Conservation (phyloP, 2,329 filamentous ascomycete genomes). For the Blumeriella jaapii region DNA sequence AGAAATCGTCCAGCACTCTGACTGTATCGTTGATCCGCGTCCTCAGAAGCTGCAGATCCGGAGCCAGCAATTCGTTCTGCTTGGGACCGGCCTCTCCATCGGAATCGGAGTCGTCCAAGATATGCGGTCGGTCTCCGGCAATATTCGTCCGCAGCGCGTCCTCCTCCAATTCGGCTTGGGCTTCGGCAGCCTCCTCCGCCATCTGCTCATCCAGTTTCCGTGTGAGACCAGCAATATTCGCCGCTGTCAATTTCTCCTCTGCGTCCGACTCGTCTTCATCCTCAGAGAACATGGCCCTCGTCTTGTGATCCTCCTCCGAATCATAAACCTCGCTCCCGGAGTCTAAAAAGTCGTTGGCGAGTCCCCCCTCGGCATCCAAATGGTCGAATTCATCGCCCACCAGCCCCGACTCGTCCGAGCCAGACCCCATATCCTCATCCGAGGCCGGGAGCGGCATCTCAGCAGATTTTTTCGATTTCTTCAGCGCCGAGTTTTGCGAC, state of each 20-base stretch:
- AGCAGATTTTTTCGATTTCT: slow-evolving; percentile 28
- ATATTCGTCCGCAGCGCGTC: slow-evolving; percentile 90
- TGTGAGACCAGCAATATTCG: slow-evolving; percentile 89
- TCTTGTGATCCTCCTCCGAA: slow-evolving; percentile 44
- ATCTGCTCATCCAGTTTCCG: slow-evolving; percentile 69
- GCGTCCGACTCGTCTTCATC: slow-evolving; percentile 82
- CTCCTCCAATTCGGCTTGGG: slow-evolving; percentile 76
- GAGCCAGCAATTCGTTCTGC: slow-evolving; percentile 57
- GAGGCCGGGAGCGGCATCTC: slow-evolving; percentile 33
- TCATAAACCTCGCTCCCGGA: slow-evolving; percentile 30
- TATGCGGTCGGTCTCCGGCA: slow-evolving; percentile 57
- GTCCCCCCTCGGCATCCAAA: slow-evolving; percentile 25
- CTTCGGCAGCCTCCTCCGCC: slow-evolving; percentile 70
- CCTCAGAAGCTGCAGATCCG: slow-evolving; percentile 80
- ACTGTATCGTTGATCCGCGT: slow-evolving; percentile 88
- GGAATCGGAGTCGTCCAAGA: slow-evolving; percentile 47
- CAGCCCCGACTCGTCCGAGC: slow-evolving; percentile 36
- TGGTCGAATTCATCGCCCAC: slow-evolving; percentile 34
- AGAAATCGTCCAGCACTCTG: slow-evolving; percentile 80
- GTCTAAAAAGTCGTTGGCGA: slow-evolving; percentile 49
- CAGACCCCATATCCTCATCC: slow-evolving; percentile 30
- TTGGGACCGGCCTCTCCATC: slow-evolving; percentile 49
- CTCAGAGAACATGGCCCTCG: slow-evolving; percentile 77
- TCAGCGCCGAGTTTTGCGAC: slow-evolving; percentile 27
- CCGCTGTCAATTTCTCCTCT: slow-evolving; percentile 84